Evolutionary conservation across 768 basidiomycete genomes (phyloP).

Genomic region (Amanita jacksonii): DNA sequence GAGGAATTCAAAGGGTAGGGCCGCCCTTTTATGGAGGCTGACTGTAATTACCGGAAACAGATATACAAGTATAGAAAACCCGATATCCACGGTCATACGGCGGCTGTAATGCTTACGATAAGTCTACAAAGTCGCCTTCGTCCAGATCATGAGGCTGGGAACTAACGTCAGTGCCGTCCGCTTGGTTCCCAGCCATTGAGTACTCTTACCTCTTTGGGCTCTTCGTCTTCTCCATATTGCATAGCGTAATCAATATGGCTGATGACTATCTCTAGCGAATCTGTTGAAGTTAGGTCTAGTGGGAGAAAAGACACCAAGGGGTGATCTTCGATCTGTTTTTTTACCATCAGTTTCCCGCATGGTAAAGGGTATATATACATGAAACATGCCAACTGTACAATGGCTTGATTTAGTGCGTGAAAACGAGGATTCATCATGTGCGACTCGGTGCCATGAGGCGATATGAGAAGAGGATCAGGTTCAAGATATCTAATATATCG

Average conservation of each 20-base stretch:
- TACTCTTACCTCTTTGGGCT: slow-evolving; percentile 76
- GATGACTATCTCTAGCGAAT: slow-evolving; percentile 83
- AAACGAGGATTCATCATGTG: slow-evolving; percentile 66
- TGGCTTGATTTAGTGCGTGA: slow-evolving; percentile 88
- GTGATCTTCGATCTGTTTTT: slow-evolving; percentile 95
- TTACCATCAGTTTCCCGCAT: slow-evolving; percentile 4
- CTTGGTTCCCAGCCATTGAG: not conserved
- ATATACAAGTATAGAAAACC: too few species aligned
- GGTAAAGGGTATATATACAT: slow-evolving; percentile 81
- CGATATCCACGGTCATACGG: too few species aligned
- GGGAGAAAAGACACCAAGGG: slow-evolving; percentile 96
- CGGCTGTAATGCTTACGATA: too few species aligned
- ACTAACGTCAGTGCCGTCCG: slow-evolving; percentile 5
- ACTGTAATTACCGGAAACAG: too few species aligned
- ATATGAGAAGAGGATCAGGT: slow-evolving; percentile 84
- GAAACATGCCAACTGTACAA: slow-evolving; percentile 83
- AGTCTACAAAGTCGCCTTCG: slow-evolving; percentile 79
- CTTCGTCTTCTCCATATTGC: slow-evolving; percentile 98
- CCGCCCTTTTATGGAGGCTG: too few species aligned
- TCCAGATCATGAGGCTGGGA: slow-evolving; percentile 85
- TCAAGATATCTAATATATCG: slow-evolving; percentile 68
- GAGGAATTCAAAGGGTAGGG: too few species aligned
- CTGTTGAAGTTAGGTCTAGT: slow-evolving; percentile 81
- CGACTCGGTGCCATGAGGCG: slow-evolving; percentile 48
- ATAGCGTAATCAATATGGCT: slow-evolving; percentile 97